Evolutionary conservation across 495 filamentous ascomycete species (phyloP).

Genomic region (Alectoria sarmentosa): DNA sequence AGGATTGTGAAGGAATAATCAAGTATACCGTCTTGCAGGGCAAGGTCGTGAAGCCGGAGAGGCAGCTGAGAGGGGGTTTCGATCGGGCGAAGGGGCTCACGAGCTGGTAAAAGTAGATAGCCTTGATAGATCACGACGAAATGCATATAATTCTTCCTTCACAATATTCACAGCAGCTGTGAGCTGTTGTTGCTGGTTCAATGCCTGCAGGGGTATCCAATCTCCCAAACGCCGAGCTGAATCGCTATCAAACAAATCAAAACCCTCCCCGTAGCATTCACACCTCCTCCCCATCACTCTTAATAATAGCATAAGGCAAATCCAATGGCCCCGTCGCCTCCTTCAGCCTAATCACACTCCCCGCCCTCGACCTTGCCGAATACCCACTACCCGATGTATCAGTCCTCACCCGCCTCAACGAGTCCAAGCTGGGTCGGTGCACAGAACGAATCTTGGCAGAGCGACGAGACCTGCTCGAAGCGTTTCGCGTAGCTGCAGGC

Average conservation of each 20-base stretch:
- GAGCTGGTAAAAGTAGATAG: constrained; percentile 62
- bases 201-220: constrained; percentile 8
- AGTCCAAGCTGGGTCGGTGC: constrained; percentile 35
- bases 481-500: constrained; percentile 26
- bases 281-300: not conserved
- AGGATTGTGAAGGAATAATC: constrained; percentile 92
- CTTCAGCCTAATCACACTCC: constrained; percentile 43
- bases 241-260: constrained; percentile 11
- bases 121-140: constrained; percentile 1
- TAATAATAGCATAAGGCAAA: constrained; percentile 39
- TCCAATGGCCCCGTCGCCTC: constrained; percentile 35
- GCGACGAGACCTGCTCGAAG: constrained; percentile 22
- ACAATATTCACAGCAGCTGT: not conserved
- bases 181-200: not conserved
- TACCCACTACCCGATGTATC: constrained; percentile 29
- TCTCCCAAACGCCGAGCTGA: constrained; percentile 21
- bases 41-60: constrained; percentile 81
- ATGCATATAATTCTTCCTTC: not conserved
- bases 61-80: constrained; percentile 84
- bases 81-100: constrained; percentile 69
- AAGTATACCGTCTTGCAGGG: constrained; percentile 85
- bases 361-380: constrained; percentile 30
- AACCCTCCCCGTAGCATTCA: not conserved
- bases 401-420: constrained; percentile 35
- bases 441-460: constrained; percentile 28